phyloP scores from a whole-genome alignment of 2,329 filamentous ascomycete species.

The Epichloe festucae region DNA sequence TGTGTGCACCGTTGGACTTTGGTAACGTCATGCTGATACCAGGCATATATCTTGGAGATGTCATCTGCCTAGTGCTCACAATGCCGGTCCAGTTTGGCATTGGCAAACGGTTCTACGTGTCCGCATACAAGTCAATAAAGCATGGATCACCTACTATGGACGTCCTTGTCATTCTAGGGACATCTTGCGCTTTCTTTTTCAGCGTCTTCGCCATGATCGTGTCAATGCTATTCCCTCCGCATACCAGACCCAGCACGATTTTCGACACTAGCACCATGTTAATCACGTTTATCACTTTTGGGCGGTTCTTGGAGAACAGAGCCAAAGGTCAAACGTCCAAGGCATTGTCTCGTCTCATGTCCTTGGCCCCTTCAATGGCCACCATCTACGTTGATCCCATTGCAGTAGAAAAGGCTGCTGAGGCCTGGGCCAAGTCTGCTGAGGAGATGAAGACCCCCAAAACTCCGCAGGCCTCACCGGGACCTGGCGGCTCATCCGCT shows the following conservation, averaged over 20 bases:
- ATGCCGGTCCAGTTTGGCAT: constrained; percentile 94
- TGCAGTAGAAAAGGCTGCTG: constrained; percentile 79
- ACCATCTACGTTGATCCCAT: constrained; percentile 94
- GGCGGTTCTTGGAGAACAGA: constrained; percentile 82
- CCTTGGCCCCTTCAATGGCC: constrained; percentile 87
- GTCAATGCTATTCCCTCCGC: constrained; percentile 60
- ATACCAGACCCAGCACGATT: constrained; percentile 71
- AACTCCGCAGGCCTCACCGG: constrained; percentile 17
- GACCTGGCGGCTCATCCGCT: constrained; percentile 38
- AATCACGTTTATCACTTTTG: constrained; percentile 86
- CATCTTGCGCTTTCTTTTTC: constrained; percentile 92
- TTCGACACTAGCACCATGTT: constrained; percentile 99
- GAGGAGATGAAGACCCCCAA: constrained; percentile 28
- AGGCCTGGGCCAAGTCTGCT: constrained; percentile 47
- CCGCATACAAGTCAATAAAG: constrained; percentile 84
- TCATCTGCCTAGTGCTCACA: constrained; percentile 72
- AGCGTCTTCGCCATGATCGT: constrained; percentile 79
- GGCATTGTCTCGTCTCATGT: constrained; percentile 89
- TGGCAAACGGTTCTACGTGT: constrained; percentile 83
- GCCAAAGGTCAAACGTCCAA: constrained; percentile 95
- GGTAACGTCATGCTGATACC: constrained; percentile 52
- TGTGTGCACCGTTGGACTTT: constrained; percentile 73
- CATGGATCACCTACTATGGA: constrained; percentile 96
- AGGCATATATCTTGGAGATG: constrained; percentile 78
- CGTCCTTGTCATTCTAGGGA: constrained; percentile 85